phyloP scores from a whole-genome alignment of 495 filamentous ascomycete genomes.

The Chaetomium tenue region DNA sequence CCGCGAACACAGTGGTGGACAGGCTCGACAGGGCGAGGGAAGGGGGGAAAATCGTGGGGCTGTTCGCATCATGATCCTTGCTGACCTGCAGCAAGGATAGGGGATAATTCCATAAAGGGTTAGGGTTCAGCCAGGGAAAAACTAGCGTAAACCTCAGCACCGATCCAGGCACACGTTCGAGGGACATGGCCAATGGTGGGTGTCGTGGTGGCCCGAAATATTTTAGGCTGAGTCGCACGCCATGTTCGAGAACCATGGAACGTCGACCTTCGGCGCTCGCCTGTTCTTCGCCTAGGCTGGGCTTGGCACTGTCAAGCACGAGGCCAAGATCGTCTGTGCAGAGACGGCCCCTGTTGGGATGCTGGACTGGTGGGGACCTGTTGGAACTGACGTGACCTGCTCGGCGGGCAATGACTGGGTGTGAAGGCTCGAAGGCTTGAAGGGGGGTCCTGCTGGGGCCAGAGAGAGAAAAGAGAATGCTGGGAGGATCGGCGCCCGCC shows the following conservation, averaged over 20 bases:
- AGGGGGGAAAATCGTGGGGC: neutral
- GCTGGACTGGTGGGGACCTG: neutral
- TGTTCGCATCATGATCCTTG: neutral
- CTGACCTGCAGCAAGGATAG: neutral
- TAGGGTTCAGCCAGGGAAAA: conserved; percentile 14
- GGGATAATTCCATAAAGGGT: conserved; percentile 9
- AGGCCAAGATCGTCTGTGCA: conserved; percentile 15
- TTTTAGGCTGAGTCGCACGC: neutral
- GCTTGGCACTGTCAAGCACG: conserved; percentile 19
- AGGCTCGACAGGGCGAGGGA: no score
- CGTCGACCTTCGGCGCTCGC: neutral
- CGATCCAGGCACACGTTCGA: neutral
- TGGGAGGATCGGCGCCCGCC: neutral
- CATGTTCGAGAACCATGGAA: conserved; percentile 15
- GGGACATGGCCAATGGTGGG: neutral
- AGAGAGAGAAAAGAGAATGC: neutral
- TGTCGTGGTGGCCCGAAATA: neutral
- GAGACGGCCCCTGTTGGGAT: neutral
- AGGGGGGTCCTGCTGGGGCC: no score
- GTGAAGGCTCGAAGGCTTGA: no score
- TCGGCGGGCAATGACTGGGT: no score
- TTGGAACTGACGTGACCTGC: neutral
- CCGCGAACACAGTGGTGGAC: no score
- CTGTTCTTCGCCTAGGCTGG: neutral
- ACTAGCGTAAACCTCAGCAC: neutral